phyloP scores from a whole-genome alignment of 2,329 filamentous ascomycete genomes.

The Verticillium alfalfae region DNA sequence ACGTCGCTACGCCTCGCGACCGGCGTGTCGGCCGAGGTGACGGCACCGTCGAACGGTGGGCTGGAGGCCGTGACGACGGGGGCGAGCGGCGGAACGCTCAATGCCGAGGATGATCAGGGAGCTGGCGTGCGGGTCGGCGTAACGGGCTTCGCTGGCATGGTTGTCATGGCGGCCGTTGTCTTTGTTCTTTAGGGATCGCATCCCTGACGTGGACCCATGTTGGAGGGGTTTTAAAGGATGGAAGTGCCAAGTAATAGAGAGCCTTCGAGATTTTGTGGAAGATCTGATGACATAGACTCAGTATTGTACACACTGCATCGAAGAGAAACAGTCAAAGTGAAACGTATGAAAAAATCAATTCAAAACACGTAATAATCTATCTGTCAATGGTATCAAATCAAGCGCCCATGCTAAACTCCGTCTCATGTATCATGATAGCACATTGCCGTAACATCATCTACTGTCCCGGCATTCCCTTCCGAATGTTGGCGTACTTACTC shows the following conservation, averaged over 20 bases:
- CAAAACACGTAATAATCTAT: background rate
- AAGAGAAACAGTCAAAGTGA: background rate
- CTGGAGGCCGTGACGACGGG: background rate
- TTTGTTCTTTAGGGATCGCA: background rate
- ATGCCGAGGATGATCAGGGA: background rate
- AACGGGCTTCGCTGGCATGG: background rate
- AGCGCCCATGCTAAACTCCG: background rate
- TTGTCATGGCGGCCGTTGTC: background rate
- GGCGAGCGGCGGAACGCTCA: background rate
- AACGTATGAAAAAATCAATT: background rate
- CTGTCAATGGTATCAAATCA: background rate
- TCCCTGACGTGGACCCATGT: too few relatives aligned
- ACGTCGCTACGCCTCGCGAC: background rate
- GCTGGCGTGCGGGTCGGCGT: background rate
- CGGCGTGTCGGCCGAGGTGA: background rate
- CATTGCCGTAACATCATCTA: background rate
- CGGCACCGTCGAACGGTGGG: background rate
- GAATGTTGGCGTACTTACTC: conserved; percentile 55
- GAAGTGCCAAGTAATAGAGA: background rate
- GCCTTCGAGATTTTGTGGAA: background rate
- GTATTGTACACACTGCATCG: too few relatives aligned
- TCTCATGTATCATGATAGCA: background rate
- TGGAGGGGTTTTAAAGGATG: background rate
- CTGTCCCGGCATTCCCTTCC: conserved; percentile 21
- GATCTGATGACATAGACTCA: too few relatives aligned